Evolutionary conservation across 257 asterid genomes (phyloP).

Genomic region (Capsicum chinense): DNA sequence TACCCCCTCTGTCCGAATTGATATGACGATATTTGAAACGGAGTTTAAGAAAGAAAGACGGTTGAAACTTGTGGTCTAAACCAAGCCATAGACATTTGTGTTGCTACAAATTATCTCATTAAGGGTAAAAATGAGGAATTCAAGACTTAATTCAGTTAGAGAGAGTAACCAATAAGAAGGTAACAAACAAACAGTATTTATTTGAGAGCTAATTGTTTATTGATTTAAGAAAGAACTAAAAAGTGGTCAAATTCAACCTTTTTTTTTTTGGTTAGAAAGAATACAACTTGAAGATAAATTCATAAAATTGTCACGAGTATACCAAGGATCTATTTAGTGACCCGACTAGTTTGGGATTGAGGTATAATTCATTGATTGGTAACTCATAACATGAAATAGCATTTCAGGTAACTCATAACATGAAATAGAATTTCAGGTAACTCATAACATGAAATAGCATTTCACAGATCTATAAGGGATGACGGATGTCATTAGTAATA

Average conservation of each 20-base stretch:
- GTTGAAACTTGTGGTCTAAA: neutral
- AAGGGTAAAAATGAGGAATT: neutral
- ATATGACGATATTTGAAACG: neutral
- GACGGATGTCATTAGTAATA: neutral
- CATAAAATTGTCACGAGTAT: neutral
- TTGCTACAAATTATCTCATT: neutral
- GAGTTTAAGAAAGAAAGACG: neutral
- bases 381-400: slow-evolving; percentile 6
- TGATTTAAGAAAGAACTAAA: neutral
- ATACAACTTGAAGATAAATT: slow-evolving; percentile 20
- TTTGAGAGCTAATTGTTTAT: neutral
- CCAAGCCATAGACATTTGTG: neutral
- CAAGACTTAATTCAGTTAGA: neutral
- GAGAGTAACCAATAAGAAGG: neutral
- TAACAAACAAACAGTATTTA: neutral
- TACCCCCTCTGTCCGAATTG: neutral
- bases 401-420: slow-evolving; percentile 2
- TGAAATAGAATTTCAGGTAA: neutral
- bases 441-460: neutral
- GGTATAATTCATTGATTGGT: neutral
- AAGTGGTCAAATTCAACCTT: slow-evolving; percentile 3
- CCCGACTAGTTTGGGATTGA: neutral
- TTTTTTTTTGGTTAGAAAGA: neutral
- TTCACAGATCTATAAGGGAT: neutral
- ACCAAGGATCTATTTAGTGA: slow-evolving; percentile 19